Base-by-base conservation (phyloP, 208 protist species). In the Acanthamoeba divionensis region DNA sequence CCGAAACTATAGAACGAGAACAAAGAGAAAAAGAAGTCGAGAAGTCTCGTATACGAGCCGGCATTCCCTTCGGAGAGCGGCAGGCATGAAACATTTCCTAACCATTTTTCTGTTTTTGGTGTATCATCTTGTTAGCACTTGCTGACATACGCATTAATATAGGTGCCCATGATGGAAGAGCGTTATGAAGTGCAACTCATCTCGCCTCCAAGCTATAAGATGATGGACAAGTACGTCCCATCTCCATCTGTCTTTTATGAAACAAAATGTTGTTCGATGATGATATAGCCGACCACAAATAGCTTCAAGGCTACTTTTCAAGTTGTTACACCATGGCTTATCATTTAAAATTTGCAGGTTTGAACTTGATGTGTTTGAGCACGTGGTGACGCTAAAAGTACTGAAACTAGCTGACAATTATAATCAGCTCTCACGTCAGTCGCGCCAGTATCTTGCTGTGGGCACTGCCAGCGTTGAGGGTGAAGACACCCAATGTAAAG, bases 341-440 rank as follows among this genome's bases (percentile, higher is more conserved):
- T 36, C 8, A 21, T 31, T 36, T 8, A 0, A 44, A n/a, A 44
- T 36, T 2, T 36, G 29, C 26, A 33, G 47, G 7, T 24, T 67
- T 15, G 77, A 67, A 24, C 55, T 86, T 7, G 77, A 86, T 24
- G n/a, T n/a, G 15, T 26, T 50, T 10, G 77, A 86, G 55, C 77
- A 86, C 18, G 54, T 86, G 3, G n/a, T 62, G 31, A 67, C 77
- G 13, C 55, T 86, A 12, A 66, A 41, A n/a, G 54, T 86, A 7
- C 18, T 86, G 4, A 86, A 86, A 44, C 55, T 86, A 10, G 77
- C 36, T 21, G 77, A 86, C 55, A 86, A 86, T 57, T 80, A 60
- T 52, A 80, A 38, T 38, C 71, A 80, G 71, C 47, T 63, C 24
- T 29, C 55, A 63, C 55, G 26, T 31, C 55, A 63, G 36, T 52